A percentile compares a stretch with the other conserved stretches of the same genome.
Conservation (phyloP, 2,329 filamentous ascomycete genomes). For the Clonostachys sp. region DNA sequence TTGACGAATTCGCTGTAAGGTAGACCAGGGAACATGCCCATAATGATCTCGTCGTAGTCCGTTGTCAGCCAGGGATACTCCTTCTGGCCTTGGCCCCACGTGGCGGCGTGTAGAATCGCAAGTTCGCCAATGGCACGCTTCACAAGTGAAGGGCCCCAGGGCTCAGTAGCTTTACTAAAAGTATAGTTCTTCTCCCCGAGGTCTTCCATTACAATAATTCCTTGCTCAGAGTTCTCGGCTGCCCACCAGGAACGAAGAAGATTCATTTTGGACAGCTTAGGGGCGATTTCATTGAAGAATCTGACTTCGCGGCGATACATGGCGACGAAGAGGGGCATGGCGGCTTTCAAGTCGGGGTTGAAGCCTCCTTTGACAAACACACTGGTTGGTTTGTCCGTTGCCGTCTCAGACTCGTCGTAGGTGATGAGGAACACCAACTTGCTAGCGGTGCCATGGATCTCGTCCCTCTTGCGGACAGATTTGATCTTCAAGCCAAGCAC, state of each 20-base stretch:
- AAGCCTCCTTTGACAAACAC: constrained; percentile 32
- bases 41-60: constrained; percentile 24
- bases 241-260: constrained; percentile 9
- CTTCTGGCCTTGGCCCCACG: constrained; percentile 17
- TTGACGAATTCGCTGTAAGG: no score
- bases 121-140: constrained; percentile 29
- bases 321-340: constrained; percentile 16
- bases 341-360: constrained; percentile 18
- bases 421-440: constrained; percentile 18
- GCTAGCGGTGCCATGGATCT: constrained; percentile 14
- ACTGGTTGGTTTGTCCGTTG: neutral
- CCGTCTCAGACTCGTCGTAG: constrained; percentile 13
- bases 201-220: constrained; percentile 30
- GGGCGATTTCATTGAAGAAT: constrained; percentile 27
- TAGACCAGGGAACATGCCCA: constrained; percentile 1
- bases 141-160: constrained; percentile 22
- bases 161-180: constrained; percentile 19
- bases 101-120: constrained; percentile 30
- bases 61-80: constrained; percentile 14
- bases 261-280: constrained; percentile 25
- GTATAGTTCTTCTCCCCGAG: constrained; percentile 20
- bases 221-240: constrained; percentile 20
- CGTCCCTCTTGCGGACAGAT: neutral
- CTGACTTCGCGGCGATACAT: constrained; percentile 26
- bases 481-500: neutral